These are phyloP conservation scores for Emiliania huxleyi DNA, from an alignment of 78 protist species.

Conservation along the genomic window DNA sequence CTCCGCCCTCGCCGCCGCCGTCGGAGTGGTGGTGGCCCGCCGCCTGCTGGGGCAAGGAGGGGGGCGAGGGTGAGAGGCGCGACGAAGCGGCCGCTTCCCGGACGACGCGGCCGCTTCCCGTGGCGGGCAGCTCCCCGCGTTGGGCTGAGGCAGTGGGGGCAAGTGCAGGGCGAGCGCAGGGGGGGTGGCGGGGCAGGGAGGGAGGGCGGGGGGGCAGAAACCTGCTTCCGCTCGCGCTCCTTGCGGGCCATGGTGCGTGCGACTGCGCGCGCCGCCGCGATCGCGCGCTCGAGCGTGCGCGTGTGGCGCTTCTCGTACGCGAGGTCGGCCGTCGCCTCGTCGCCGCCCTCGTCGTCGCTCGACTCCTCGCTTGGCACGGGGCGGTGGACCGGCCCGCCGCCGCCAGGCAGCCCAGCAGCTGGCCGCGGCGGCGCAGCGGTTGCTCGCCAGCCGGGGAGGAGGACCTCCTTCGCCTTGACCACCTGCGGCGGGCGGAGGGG, in stretches of 20 bases:
- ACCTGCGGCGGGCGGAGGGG: no score
- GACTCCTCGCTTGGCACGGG: not conserved
- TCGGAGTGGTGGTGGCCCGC: no score
- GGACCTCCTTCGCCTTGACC: not conserved
- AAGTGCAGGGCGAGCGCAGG: no score
- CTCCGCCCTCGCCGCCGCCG: not conserved
- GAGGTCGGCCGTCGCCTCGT: not conserved
- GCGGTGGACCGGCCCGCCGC: not conserved
- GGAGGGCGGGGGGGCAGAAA: no score
- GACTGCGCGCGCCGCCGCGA: not conserved
- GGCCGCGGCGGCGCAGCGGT: not conserved
- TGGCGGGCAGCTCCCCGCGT: no score
- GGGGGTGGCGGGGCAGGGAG: no score
- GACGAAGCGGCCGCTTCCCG: no score
- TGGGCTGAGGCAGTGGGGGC: no score
- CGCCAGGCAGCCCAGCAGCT: not conserved
- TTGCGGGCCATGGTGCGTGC: not conserved
- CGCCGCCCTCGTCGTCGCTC: not conserved
- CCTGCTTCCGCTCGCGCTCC: not conserved
- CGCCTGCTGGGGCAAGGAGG: no score
- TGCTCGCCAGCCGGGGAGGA: not conserved
- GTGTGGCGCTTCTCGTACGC: not conserved
- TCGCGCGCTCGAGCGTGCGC: slow-evolving; percentile 22
- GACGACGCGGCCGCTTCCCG: no score
- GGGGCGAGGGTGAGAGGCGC: no score